These are phyloP conservation scores for Pterocarpus santalinus DNA, from an alignment of 306 rosid genomes.

Conservation along the genomic window DNA sequence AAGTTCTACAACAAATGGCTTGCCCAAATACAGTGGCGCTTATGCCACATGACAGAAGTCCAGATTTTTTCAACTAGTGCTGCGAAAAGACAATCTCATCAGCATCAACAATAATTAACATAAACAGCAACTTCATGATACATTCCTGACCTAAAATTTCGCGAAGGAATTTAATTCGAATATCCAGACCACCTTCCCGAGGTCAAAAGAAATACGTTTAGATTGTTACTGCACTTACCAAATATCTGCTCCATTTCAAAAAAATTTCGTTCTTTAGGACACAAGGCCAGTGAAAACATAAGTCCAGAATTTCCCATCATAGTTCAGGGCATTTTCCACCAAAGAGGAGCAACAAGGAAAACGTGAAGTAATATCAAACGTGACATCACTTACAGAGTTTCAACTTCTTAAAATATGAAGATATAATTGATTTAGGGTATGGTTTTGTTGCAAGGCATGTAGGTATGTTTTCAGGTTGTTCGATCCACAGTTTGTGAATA, in stretches of 20 bases:
- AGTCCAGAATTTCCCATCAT: not conserved
- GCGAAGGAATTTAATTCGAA: not conserved
- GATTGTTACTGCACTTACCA: not conserved
- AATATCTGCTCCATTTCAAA: not conserved
- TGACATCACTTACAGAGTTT: slow-evolving; percentile 81
- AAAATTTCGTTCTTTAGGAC: not conserved
- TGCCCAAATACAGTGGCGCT: not conserved
- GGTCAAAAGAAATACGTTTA: slow-evolving; percentile 3
- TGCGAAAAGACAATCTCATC: not conserved
- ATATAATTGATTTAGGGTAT: slow-evolving; percentile 72
- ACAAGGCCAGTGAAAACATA: not conserved
- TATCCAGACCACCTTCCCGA: not conserved
- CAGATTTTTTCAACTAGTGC: not conserved
- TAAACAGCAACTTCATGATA: not conserved
- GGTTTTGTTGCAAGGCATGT: slow-evolving; percentile 92
- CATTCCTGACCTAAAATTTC: too few species aligned
- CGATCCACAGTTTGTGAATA: slow-evolving; percentile 81
- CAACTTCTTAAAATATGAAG: slow-evolving; percentile 74
- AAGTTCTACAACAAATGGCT: not conserved
- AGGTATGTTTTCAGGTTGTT: slow-evolving; percentile 84
- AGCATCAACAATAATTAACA: slow-evolving; percentile 7
- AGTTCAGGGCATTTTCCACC: slow-evolving; percentile 31
- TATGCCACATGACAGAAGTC: not conserved
- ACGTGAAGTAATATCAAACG: not conserved
- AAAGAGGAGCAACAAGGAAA: not conserved